Conservation (phyloP, 2,329 filamentous ascomycete species). For the Plectosphaerella cucumerina region DNA sequence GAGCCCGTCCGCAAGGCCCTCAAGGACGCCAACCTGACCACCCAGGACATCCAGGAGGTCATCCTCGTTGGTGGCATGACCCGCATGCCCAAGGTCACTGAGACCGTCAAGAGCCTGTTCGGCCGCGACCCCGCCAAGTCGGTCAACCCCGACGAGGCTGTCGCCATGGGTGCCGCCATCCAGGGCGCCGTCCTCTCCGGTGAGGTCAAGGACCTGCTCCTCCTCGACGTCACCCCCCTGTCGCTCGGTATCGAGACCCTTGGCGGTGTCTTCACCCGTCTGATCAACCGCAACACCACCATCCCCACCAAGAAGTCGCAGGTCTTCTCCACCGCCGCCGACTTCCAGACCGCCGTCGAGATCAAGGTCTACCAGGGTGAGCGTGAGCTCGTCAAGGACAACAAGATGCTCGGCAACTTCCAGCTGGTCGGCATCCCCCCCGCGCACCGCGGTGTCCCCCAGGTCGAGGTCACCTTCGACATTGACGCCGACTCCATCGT, state of each 20-base stretch:
- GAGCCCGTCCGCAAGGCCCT: slow-evolving; percentile 95
- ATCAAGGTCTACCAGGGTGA: slow-evolving; percentile 99
- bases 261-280: slow-evolving; percentile 92
- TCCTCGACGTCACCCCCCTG: slow-evolving; percentile 92
- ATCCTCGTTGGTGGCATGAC: slow-evolving; percentile 99
- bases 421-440: slow-evolving; percentile 96
- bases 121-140: slow-evolving; percentile 96
- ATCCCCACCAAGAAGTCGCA: slow-evolving; percentile 99
- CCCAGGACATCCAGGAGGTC: slow-evolving; percentile 95
- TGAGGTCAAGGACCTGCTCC: slow-evolving; percentile 92
- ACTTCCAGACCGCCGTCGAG: slow-evolving; percentile 98
- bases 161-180: slow-evolving; percentile 94
- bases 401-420: slow-evolving; percentile 99
- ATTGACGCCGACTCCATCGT: slow-evolving; percentile 98
- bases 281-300: slow-evolving; percentile 99
- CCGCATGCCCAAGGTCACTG: slow-evolving; percentile 96
- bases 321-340: slow-evolving; percentile 93
- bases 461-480: slow-evolving; percentile 97
- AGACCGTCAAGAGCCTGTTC: slow-evolving; percentile 96
- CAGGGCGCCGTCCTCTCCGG: slow-evolving; percentile 95
- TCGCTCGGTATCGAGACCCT: slow-evolving; percentile 98
- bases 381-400: slow-evolving; percentile 97
- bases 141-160: slow-evolving; percentile 97
- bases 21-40: slow-evolving; percentile 87
- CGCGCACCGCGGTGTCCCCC: slow-evolving; percentile 91